Evolutionary conservation across 2,329 filamentous ascomycete species (phyloP), one percentile per base, ranked within the genome.

Genomic region (Lasiodiplodia sp.): DNA sequence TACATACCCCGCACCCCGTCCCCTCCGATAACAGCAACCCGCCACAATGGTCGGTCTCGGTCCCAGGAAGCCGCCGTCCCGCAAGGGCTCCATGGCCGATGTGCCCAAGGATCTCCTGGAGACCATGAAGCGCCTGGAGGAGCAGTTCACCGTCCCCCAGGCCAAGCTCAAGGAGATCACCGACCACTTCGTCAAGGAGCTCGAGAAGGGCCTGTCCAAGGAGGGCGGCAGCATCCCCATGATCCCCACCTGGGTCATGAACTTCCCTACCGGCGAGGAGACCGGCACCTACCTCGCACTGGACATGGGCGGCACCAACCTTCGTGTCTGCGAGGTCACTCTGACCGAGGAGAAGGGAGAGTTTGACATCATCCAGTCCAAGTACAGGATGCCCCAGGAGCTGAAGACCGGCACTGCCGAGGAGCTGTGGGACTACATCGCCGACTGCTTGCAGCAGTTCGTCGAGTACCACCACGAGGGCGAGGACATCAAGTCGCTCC

Each of bases 191-290:
- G 86, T 96, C 63, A 87, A 86, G 40, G 96, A 99, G 84, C 88
- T 99, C 67, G 87, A 90, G 71, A 97, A 97, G 82, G 94, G 92
- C 91, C 86, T 98, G 66, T 92, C 87, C 67, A 91, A 94, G 69
- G 91, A 97, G 82, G 95, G 95, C 71, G 94, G 94, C 70, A 96
- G 91, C 79, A 98, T 99, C 81, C 95, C 95, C 71, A 98, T 98
- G 95, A 97, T 97, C 82, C 92, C 95, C 69, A 97, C 95, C 69
- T 98, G 95, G 95, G 94, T 96, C 70, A 94, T 97, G 89, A 89
- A 89, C 62, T 94, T 93, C 80, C 95, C 95, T 49, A 91, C 92
- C 77, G 95, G 95, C 72, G 80, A 94, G 73, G 95, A 97, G 81
- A 92, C 89, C 3, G 95, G 95, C 71, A 95, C 91, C 31, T 97